Evolutionary conservation across 2,329 filamentous ascomycete species (phyloP), one percentile per base, ranked within the genome.

Genomic region (Pseudopithomyces maydicus): DNA sequence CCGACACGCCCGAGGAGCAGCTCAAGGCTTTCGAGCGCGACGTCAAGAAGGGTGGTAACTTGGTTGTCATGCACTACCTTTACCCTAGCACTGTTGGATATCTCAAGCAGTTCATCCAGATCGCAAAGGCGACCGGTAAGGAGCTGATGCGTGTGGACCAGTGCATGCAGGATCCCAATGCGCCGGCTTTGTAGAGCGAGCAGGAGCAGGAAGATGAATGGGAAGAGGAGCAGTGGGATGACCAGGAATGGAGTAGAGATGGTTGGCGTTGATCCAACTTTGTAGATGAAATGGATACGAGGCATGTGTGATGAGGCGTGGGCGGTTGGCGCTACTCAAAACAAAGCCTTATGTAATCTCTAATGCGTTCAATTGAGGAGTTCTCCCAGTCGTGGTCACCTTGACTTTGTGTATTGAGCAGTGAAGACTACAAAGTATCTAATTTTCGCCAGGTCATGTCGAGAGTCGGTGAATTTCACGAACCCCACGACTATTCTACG

Each of bases 1-100:
- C 80, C 0, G 67, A 75, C 42, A 89, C 86, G 3, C 88, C 88
- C 0, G 84, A 89, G 77, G 86, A 86, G 66, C 88, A 90, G 74
- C 75, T 89, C 14, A 84, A 85, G 3, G 85, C 87, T 12, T 90
- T 90, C 75, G 81, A 84, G 69, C 79, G 84, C 3, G 86, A 88
- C 68, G 80, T 90, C 2, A 78, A 79, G 22, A 84, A 82, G 65
- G 88, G 88, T 1, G 88, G 88, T 1, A 81, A 82, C 61, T 75
- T 90, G 48, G 85, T 88, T 0, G 88, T 90, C 12, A 84, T 90
- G 82, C 88, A 90, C 73, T 90, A 89, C 71, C 74, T 90, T 35
- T 88, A 86, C 70, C 81, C 84, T 42, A 82, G 79, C 44, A 90
- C 88, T 0, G 87, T 90, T 14, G 74, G 77, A 56, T 89, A 89